Percentiles rank a stretch among this genome's conserved stretches.
These are phyloP conservation scores for Golubevia sp. DNA, from an alignment of 1,284 basidiomycete species.

Conservation along the genomic window DNA sequence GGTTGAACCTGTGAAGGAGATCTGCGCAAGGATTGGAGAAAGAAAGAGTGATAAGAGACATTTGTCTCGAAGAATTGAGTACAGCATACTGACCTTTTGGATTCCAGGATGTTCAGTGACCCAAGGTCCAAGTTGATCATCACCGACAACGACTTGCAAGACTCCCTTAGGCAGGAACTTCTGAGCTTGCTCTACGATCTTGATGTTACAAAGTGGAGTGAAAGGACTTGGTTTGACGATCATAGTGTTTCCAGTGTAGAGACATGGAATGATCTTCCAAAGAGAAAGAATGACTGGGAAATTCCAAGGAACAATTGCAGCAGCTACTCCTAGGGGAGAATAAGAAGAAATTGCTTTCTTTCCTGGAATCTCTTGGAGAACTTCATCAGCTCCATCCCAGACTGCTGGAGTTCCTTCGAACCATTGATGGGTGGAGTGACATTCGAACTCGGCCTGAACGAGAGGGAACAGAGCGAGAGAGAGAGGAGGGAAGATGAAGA, in stretches of 20 bases:
- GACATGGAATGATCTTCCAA: conserved; percentile 23
- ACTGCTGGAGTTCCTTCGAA: conserved; percentile 17
- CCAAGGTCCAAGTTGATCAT: conserved; percentile 22
- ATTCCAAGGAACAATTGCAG: conserved; percentile 34
- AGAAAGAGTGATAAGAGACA: too few relatives aligned
- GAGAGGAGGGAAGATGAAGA: too few relatives aligned
- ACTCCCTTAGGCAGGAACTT: conserved; percentile 31
- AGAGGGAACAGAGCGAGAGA: not conserved
- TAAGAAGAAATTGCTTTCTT: conserved; percentile 15
- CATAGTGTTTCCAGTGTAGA: conserved; percentile 29
- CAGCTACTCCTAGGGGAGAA: conserved; percentile 24
- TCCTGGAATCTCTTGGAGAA: conserved; percentile 15
- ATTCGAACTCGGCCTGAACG: conserved; percentile 16
- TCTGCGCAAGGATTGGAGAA: too few relatives aligned
- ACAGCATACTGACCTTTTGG: conserved; percentile 15
- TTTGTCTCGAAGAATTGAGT: too few relatives aligned
- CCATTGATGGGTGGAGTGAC: conserved; percentile 16
- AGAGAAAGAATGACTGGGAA: conserved; percentile 28
- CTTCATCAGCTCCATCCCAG: conserved; percentile 14
- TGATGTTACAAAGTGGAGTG: conserved; percentile 28
- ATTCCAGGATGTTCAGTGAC: conserved; percentile 29
- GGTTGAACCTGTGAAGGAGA: not conserved
- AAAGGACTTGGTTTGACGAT: conserved; percentile 38
- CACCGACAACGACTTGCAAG: conserved; percentile 25
- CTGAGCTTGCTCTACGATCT: conserved; percentile 26